Evolutionary conservation across 345 rosid genomes (phyloP).

Genomic region (Rhizophora apiculata): DNA sequence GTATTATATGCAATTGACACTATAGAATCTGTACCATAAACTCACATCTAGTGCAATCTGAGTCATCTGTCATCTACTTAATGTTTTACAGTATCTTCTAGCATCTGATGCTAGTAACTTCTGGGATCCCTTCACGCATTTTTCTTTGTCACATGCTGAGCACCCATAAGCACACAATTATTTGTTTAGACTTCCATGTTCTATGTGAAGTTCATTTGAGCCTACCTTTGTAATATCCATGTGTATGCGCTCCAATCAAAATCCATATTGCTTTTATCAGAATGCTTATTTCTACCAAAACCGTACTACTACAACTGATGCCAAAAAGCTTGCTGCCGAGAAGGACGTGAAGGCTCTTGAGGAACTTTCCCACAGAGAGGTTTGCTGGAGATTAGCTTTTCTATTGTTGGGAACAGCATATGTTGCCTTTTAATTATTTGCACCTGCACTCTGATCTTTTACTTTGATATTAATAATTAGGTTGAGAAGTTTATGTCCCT

Average conservation of each 20-base stretch:
- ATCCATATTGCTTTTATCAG: slow-evolving; percentile 32
- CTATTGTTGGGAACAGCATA: neutral
- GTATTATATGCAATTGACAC: too few relatives aligned
- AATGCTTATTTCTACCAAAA: slow-evolving; percentile 44
- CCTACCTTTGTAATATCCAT: neutral
- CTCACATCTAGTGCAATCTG: too few relatives aligned
- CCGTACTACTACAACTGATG: slow-evolving; percentile 49
- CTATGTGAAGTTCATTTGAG: neutral
- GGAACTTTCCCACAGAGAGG: slow-evolving; percentile 51
- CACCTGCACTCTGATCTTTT: slow-evolving; percentile 19
- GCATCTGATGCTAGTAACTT: too few relatives aligned
- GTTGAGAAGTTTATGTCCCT: slow-evolving; percentile 71
- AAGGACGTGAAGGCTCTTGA: slow-evolving; percentile 55
- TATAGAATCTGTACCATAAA: too few relatives aligned
- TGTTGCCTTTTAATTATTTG: neutral
- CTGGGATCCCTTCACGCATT: too few relatives aligned
- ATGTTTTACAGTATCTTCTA: too few relatives aligned
- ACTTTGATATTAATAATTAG: slow-evolving; percentile 33
- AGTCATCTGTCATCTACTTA: too few relatives aligned
- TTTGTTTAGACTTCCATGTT: too few relatives aligned
- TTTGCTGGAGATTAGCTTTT: slow-evolving; percentile 24
- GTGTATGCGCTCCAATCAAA: neutral
- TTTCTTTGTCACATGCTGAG: too few relatives aligned
- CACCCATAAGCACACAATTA: too few relatives aligned
- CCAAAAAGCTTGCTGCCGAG: slow-evolving; percentile 57